These are phyloP conservation scores for Pochonia chlamydosporia DNA, from an alignment of 2,329 filamentous ascomycete genomes.

Conservation along the genomic window DNA sequence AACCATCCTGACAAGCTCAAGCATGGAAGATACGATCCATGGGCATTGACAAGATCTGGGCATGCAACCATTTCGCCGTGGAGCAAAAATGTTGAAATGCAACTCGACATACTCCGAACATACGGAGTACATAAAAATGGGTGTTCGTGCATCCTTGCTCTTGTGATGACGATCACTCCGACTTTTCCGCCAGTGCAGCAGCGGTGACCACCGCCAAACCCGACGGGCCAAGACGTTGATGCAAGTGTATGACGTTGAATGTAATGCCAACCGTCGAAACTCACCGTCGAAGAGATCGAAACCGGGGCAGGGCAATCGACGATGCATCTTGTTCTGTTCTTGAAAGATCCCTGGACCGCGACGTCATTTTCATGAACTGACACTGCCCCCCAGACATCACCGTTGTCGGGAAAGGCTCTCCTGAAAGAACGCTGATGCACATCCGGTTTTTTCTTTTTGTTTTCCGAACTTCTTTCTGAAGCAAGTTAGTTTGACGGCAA, in stretches of 20 bases:
- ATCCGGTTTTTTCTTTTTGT: too few relatives aligned
- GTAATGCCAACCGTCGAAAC: constrained; percentile 3
- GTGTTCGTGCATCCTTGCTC: constrained; percentile 1
- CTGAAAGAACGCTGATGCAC: too few relatives aligned
- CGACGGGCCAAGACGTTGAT: background rate
- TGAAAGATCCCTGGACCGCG: background rate
- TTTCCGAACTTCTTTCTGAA: too few relatives aligned
- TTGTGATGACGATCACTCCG: constrained; percentile 9
- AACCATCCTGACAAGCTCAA: background rate
- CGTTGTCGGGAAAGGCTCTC: too few relatives aligned
- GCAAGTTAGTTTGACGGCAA: too few relatives aligned
- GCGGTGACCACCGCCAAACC: background rate
- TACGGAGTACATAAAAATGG: too few relatives aligned
- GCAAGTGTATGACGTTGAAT: constrained; percentile 3
- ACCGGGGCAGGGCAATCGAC: constrained; percentile 11
- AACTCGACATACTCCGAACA: too few relatives aligned
- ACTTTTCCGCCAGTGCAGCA: constrained; percentile 5
- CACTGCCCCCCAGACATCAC: too few relatives aligned
- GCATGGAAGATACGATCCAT: background rate
- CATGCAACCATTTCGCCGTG: background rate
- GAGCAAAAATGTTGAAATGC: background rate
- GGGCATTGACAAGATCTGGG: background rate
- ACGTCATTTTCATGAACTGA: too few relatives aligned
- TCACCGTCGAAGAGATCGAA: constrained; percentile 4
- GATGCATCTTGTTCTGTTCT: constrained; percentile 3